Evolutionary conservation across 139 green algal genomes (phyloP).

Genomic region (Chloropicon primus): DNA sequence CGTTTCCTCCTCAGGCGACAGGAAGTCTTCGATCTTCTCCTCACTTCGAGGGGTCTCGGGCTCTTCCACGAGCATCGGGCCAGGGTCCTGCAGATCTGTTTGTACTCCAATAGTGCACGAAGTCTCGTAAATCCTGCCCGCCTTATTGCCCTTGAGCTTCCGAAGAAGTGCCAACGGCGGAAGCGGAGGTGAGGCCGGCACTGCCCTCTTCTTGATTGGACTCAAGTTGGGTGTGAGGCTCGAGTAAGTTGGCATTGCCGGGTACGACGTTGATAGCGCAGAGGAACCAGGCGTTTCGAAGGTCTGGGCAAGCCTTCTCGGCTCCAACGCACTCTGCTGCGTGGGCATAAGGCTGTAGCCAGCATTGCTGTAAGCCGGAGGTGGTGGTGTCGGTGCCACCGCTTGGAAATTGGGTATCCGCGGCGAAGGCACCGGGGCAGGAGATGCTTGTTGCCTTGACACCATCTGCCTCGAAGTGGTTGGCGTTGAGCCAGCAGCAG

Average conservation of each 20-base stretch:
- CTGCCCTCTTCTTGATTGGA: background rate
- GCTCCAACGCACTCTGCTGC: background rate
- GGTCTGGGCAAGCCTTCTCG: background rate
- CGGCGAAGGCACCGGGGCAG: too few species aligned
- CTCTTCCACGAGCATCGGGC: too few species aligned
- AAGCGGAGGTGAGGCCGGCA: background rate
- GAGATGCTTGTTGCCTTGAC: too few species aligned
- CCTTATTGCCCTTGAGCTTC: background rate
- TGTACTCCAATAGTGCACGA: background rate
- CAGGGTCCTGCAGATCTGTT: background rate
- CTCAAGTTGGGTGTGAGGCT: background rate
- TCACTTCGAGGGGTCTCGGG: background rate
- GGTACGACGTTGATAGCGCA: background rate
- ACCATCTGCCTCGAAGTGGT: too few species aligned
- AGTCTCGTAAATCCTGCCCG: background rate
- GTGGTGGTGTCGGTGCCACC: background rate
- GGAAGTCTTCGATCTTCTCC: background rate
- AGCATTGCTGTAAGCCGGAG: background rate
- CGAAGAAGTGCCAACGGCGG: background rate
- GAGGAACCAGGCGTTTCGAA: background rate
- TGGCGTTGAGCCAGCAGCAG: too few species aligned
- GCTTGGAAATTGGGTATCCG: background rate
- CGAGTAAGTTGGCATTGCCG: background rate
- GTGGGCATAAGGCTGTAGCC: background rate
- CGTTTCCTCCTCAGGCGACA: background rate